Conservation (phyloP, 192 early-diverging fungal genomes). For the Coemansia sp. region DNA sequence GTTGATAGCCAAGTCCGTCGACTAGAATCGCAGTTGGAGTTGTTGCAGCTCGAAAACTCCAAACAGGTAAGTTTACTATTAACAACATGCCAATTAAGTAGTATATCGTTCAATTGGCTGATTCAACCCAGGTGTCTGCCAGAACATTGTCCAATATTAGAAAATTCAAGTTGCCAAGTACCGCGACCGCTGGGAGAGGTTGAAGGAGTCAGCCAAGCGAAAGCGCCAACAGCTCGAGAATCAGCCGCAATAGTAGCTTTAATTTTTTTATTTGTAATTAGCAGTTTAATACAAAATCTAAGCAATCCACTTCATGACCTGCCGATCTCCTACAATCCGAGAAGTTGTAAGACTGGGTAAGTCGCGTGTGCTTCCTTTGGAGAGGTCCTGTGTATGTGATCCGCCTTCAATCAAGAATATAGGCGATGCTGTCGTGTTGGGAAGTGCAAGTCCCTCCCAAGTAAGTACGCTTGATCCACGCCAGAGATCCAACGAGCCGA, state of each 20-base stretch:
- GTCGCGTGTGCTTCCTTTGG: constrained; percentile 2
- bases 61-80: constrained; percentile 36
- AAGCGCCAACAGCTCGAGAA: constrained; percentile 48
- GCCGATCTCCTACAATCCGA: constrained; percentile 16
- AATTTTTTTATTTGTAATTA: background rate
- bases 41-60: constrained; percentile 31
- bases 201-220: constrained; percentile 55
- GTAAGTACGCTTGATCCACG: constrained; percentile 22
- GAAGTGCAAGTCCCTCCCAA: constrained; percentile 20
- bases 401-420: constrained; percentile 31
- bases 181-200: constrained; percentile 53
- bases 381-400: constrained; percentile 28
- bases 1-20: constrained; percentile 16
- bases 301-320: constrained; percentile 30
- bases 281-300: background rate
- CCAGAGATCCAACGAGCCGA: constrained; percentile 30
- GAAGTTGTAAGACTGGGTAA: constrained; percentile 21
- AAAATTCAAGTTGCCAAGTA: constrained; percentile 47
- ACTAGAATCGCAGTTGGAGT: constrained; percentile 36
- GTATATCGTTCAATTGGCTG: background rate
- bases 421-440: constrained; percentile 25
- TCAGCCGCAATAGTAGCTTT: constrained; percentile 11
- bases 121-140: background rate
- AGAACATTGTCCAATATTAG: constrained; percentile 6
- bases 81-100: background rate